Evolutionary conservation across 768 basidiomycete genomes (phyloP).

Genomic region (Termitomyces sp.): DNA sequence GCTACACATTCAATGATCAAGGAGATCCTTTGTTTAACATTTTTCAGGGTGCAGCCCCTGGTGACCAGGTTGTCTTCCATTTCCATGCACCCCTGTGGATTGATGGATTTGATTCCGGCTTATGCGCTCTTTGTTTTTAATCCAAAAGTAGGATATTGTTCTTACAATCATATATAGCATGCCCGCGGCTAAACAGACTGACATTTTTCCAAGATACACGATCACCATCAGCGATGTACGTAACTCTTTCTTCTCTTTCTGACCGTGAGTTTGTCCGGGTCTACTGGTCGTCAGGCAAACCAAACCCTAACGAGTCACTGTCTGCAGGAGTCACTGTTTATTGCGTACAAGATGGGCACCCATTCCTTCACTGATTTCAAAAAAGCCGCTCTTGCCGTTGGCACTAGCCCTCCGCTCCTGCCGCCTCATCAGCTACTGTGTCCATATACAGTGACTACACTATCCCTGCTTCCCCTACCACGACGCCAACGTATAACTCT

Average conservation of each 20-base stretch:
- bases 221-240: constrained; percentile 47
- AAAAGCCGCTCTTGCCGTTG: constrained; percentile 51
- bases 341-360: constrained; percentile 48
- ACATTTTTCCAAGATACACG: constrained; percentile 46
- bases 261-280: constrained; percentile 40
- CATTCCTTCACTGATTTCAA: constrained; percentile 65
- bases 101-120: constrained; percentile 56
- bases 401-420: constrained; percentile 42
- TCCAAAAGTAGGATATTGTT: constrained; percentile 1
- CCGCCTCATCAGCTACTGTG: constrained; percentile 34
- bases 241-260: constrained; percentile 3
- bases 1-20: not conserved
- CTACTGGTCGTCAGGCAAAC: constrained; percentile 54
- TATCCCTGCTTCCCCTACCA: constrained; percentile 46
- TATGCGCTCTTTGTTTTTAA: constrained; percentile 34
- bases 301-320: constrained; percentile 54
- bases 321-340: constrained; percentile 59
- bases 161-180: constrained; percentile 31
- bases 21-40: not conserved
- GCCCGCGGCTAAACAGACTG: constrained; percentile 47
- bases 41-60: constrained; percentile 39
- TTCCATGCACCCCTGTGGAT: constrained; percentile 59
- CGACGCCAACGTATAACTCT: constrained; percentile 45
- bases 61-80: constrained; percentile 61
- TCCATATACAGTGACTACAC: constrained; percentile 36